Evolutionary conservation across 2,329 filamentous ascomycete species (phyloP), one percentile per base, ranked within the genome.

Genomic region (Moelleriella libera): DNA sequence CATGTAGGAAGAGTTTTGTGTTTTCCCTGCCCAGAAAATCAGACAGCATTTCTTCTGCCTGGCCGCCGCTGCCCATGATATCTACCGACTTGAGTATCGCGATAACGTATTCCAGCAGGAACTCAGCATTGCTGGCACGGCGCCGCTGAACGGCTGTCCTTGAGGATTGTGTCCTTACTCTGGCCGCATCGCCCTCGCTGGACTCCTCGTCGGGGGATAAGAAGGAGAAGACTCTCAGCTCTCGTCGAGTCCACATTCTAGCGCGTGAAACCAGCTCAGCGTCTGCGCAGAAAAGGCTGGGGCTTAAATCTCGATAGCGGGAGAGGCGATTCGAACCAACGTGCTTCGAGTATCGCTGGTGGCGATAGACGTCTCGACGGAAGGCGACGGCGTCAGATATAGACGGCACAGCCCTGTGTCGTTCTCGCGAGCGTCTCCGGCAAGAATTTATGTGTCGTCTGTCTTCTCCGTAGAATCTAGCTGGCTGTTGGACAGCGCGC

Each of bases 51-150:
- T 86, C 80, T 60, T 92, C 86, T 0, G 88, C 87, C 55, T 85
- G 79, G 0, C 88, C 88, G 40, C 75, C 75, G 51, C 83, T 86
- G 4, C 80, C 85, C 63, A 88, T 88, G 5, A 89, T 72, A 57
- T 95, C 88, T 12, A 92, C 78, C 0, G 80, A 86, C 60, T 86
- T 89, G 49, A 96, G 66, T 28, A 96, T 84, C 8, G 84, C 83
- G 41, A 96, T 66, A 47, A 94, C 78, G 60, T 94, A 95, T 57
- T 94, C 86, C 8, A 96, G 73, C 9, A 96, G 63, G 52, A 89
- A 94, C 58, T 94, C 88, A 6, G 83, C 78, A 57, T 89, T 90
- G 40, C 46, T 45, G 9, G 43, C 49, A 7, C 49, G 49, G n/a
- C 49, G 45, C 8, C 30, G 44, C 34, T 45, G 44, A 10, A 41